phyloP scores from a whole-genome alignment of 2,329 filamentous ascomycete species.

The Ophiognomonia clavigignenti-juglandacearum region DNA sequence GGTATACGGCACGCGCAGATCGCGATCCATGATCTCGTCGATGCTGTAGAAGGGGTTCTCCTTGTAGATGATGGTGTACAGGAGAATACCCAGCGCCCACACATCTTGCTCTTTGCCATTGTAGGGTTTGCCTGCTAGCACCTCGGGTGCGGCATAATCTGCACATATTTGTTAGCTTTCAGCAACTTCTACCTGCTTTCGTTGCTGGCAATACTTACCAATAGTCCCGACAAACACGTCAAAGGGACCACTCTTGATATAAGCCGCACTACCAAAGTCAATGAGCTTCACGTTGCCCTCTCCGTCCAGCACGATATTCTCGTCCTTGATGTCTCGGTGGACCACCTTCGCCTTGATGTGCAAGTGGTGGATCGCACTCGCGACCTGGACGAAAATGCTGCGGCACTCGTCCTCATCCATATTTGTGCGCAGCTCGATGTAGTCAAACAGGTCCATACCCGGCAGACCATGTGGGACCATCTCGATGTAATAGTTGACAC shows the following conservation, averaged over 20 bases:
- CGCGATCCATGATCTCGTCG: constrained; percentile 98
- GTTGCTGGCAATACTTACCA: constrained; percentile 50
- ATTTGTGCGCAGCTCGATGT: constrained; percentile 91
- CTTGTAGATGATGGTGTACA: constrained; percentile 99
- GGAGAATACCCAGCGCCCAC: constrained; percentile 92
- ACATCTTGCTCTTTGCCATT: constrained; percentile 96
- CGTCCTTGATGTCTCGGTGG: constrained; percentile 97
- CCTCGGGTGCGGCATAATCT: constrained; percentile 99
- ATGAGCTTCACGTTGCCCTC: constrained; percentile 96
- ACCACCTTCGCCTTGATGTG: constrained; percentile 89
- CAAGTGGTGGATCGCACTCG: constrained; percentile 81
- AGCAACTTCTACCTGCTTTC: not conserved
- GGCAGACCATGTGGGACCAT: constrained; percentile 94
- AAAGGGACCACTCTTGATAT: constrained; percentile 97
- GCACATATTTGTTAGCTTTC: constrained; percentile 14
- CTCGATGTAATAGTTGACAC: constrained; percentile 96
- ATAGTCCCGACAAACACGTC: constrained; percentile 99
- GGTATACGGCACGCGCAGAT: constrained; percentile 82
- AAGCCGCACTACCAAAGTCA: constrained; percentile 95
- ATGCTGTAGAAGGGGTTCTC: constrained; percentile 99
- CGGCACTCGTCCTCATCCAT: constrained; percentile 95
- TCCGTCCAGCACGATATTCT: constrained; percentile 94
- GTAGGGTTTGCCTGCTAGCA: constrained; percentile 87
- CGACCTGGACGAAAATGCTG: constrained; percentile 93
- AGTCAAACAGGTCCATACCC: constrained; percentile 98